These are phyloP conservation scores for Skeletonema grethae DNA, from an alignment of 108 stramenopile genomes.

Conservation along the genomic window DNA sequence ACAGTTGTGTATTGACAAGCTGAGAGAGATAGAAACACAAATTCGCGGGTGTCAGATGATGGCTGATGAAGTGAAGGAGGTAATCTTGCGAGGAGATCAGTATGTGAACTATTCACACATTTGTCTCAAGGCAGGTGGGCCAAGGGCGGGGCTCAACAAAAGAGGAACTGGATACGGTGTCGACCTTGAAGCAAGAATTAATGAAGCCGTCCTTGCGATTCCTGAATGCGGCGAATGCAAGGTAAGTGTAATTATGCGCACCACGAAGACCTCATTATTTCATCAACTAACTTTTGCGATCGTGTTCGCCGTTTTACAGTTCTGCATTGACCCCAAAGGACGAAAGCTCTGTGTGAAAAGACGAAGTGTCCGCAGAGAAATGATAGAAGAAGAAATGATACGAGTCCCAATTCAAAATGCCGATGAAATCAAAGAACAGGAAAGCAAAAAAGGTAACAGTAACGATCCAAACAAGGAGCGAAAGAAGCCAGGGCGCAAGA, in stretches of 20 bases:
- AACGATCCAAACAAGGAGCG: slow-evolving; percentile 32
- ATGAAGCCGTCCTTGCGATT: slow-evolving; percentile 65
- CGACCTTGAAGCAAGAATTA: slow-evolving; percentile 81
- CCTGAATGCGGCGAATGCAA: slow-evolving; percentile 84
- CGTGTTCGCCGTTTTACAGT: slow-evolving; percentile 17
- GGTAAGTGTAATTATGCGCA: slow-evolving; percentile 16
- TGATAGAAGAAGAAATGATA: slow-evolving; percentile 67
- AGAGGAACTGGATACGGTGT: slow-evolving; percentile 63
- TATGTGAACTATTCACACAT: slow-evolving; percentile 89
- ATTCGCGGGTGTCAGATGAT: slow-evolving; percentile 65
- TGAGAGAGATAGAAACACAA: slow-evolving; percentile 87
- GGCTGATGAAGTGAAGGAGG: slow-evolving; percentile 73
- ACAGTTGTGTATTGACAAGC: slow-evolving; percentile 57
- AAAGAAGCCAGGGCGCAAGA: slow-evolving; percentile 49
- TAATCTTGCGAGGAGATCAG: slow-evolving; percentile 79
- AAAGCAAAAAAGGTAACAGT: slow-evolving; percentile 45
- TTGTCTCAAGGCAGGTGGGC: slow-evolving; percentile 73
- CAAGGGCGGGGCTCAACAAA: slow-evolving; percentile 46
- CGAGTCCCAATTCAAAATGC: slow-evolving; percentile 34
- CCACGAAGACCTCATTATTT: neutral
- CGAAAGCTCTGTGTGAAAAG: slow-evolving; percentile 69
- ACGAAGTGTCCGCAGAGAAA: slow-evolving; percentile 58
- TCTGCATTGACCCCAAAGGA: slow-evolving; percentile 57
- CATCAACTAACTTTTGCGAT: slow-evolving; percentile 1
- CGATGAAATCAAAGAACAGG: slow-evolving; percentile 44